Percentiles rank a stretch among this genome's conserved stretches.
These are phyloP conservation scores for Lonicera japonica DNA, from an alignment of 129 eudicot genomes.

Conservation along the genomic window DNA sequence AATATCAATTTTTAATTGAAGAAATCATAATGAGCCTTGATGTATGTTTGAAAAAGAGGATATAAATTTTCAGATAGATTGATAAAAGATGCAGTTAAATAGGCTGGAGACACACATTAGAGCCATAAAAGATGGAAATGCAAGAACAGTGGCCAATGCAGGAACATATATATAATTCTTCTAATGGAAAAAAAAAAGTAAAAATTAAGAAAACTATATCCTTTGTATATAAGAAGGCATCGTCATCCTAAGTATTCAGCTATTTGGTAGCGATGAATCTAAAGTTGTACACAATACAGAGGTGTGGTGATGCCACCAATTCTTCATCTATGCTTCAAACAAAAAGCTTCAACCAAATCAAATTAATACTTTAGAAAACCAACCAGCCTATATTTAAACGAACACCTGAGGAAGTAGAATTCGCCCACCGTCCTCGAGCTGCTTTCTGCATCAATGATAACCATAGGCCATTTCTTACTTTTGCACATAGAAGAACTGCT, in stretches of 20 bases:
- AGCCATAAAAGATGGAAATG: no score
- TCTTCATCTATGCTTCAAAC: slow-evolving; percentile 12
- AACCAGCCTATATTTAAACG: slow-evolving; percentile 32
- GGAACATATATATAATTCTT: no score
- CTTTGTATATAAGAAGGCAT: slow-evolving; percentile 13
- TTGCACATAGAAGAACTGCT: no score
- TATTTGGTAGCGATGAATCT: slow-evolving; percentile 25
- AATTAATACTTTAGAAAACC: slow-evolving; percentile 4
- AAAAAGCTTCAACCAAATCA: slow-evolving; percentile 6
- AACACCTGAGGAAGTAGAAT: slow-evolving; percentile 14
- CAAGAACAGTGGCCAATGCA: no score
- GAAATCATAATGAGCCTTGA: no score
- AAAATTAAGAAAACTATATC: slow-evolving; percentile 7
- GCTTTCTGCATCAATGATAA: neutral
- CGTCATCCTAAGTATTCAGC: slow-evolving; percentile 10
- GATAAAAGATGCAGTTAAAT: no score
- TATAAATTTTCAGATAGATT: no score
- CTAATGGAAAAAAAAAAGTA: no score
- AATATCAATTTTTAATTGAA: no score
- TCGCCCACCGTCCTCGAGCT: neutral
- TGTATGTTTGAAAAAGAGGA: no score
- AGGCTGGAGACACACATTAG: no score
- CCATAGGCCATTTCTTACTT: neutral
- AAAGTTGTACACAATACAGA: slow-evolving; percentile 14
- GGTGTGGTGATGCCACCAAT: slow-evolving; percentile 8